These are phyloP conservation scores for Herpetomonas samuelpessoai DNA, from an alignment of 208 protist species.

Conservation along the genomic window DNA sequence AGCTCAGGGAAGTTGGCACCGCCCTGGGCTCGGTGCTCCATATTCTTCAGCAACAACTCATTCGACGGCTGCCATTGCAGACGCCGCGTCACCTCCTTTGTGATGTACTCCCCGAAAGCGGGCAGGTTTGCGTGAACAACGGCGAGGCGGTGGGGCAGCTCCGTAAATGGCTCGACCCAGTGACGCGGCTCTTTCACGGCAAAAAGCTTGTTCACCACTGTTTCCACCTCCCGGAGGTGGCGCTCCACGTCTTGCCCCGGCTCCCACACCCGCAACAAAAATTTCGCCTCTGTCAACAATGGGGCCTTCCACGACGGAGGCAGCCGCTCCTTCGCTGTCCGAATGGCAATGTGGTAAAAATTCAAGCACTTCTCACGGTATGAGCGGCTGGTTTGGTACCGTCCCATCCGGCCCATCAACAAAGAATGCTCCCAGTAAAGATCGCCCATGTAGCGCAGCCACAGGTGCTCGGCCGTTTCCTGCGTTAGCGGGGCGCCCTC, in stretches of 20 bases:
- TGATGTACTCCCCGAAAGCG: constrained; percentile 78
- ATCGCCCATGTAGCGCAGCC: constrained; percentile 89
- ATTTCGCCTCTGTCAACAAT: constrained; percentile 82
- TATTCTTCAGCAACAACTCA: constrained; percentile 59
- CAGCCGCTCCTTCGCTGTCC: constrained; percentile 74
- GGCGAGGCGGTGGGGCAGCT: constrained; percentile 76
- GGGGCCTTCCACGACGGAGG: constrained; percentile 81
- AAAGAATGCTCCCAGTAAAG: constrained; percentile 86
- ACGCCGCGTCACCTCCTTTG: constrained; percentile 40
- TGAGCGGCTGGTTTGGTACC: constrained; percentile 60
- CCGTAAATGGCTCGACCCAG: constrained; percentile 80
- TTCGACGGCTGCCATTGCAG: constrained; percentile 50
- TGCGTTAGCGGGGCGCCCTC: constrained; percentile 85
- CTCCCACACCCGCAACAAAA: constrained; percentile 73
- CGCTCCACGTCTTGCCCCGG: constrained; percentile 46
- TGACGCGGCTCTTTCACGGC: constrained; percentile 64
- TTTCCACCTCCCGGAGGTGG: constrained; percentile 70
- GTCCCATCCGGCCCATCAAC: constrained; percentile 79
- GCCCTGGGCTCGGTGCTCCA: constrained; percentile 65
- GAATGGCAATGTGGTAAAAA: constrained; percentile 78
- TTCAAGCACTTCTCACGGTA: constrained; percentile 81
- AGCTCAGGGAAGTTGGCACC: constrained; percentile 51
- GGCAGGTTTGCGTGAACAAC: constrained; percentile 74
- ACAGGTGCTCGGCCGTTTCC: constrained; percentile 89
- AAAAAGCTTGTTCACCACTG: constrained; percentile 72